Evolutionary conservation across 2,329 filamentous ascomycete species (phyloP), one percentile per base, ranked within the genome.

Genomic region (Karstenula rhodostoma): DNA sequence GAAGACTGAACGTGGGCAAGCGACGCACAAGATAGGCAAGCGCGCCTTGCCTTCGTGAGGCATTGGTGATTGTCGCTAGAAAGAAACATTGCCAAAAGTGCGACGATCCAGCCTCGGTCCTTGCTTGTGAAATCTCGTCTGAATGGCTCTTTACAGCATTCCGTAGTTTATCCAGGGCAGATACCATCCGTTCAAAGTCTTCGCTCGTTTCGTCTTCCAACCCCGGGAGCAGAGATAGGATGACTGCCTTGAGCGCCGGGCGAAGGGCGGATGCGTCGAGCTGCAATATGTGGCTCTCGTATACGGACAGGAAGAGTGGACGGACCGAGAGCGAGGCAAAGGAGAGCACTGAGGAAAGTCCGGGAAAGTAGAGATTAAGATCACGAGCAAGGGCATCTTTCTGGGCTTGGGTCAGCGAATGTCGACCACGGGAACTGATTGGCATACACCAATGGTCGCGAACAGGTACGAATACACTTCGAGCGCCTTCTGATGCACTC

Each of bases 81-180:
- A 99, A 98, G 73, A 99, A 90, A 76, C 93, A 97, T 80, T 99
- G 95, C 95, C 95, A 99, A 77, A 98, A 99, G 77, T 95, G 97
- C 65, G 92, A 91, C 66, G 94, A 92, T 10, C 89, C 88, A 9
- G 84, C 63, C 23, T 68, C 67, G 19, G 48, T 66, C 33, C 69
- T 75, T 17, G 62, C 62, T 29, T 78, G 73, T 13, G 66, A 62
- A 50, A 84, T 48, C 82, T 86, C 76, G 15, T 85, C 80, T 61
- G 84, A 84, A 27, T 79, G 79, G 9, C 78, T 68, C 29, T 88
- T 81, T 69, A 93, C 86, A 50, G 87, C 85, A 60, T 85, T 79
- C 71, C 94, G 93, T 75, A 98, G 88, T 58, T 86, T 88, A 68
- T 95, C 90, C 49, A 98, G 76, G 10, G 97, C 87, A 59, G 86